These are phyloP conservation scores for Fusarium tricinctum DNA, from an alignment of 2,329 filamentous ascomycete genomes.

Conservation along the genomic window DNA sequence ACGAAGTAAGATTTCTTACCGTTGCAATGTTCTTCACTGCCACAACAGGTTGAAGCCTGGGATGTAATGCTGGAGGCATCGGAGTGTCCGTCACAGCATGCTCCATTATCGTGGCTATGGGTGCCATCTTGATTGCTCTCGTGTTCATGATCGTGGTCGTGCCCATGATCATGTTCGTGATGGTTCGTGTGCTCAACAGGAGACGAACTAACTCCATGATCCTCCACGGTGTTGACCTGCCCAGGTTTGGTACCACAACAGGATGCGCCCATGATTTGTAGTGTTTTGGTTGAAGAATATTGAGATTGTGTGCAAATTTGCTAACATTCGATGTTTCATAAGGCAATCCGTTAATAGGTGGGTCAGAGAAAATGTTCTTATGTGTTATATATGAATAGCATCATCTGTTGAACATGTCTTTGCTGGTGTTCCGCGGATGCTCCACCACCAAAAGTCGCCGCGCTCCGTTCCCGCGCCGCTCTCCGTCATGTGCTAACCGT, in stretches of 20 bases:
- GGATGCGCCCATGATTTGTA: conserved; percentile 11
- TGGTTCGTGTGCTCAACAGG: fast-evolving
- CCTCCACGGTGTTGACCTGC: neutral
- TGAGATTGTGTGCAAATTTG: neutral
- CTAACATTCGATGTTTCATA: fast-evolving
- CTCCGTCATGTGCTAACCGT: neutral
- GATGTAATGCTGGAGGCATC: neutral
- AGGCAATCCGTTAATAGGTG: neutral
- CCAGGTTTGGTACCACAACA: conserved; percentile 15
- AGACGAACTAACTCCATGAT: fast-evolving
- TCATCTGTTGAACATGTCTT: neutral
- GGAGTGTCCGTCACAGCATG: neutral
- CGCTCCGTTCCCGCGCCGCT: conserved; percentile 21
- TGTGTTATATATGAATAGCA: neutral
- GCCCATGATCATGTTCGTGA: fast-evolving
- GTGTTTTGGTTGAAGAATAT: fast-evolving
- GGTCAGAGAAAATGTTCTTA: neutral
- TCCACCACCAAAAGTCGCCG: conserved; percentile 10
- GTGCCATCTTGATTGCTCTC: fast-evolving
- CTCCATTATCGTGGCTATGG: neutral
- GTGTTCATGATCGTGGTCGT: fast-evolving
- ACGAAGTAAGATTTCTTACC: neutral
- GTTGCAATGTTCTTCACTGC: conserved; percentile 16
- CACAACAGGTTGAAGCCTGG: conserved; percentile 4
- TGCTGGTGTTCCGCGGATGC: conserved; percentile 3